Evolutionary conservation across 2,329 filamentous ascomycete species (phyloP), one percentile per base, ranked within the genome.

Genomic region (Fusarium hostae): DNA sequence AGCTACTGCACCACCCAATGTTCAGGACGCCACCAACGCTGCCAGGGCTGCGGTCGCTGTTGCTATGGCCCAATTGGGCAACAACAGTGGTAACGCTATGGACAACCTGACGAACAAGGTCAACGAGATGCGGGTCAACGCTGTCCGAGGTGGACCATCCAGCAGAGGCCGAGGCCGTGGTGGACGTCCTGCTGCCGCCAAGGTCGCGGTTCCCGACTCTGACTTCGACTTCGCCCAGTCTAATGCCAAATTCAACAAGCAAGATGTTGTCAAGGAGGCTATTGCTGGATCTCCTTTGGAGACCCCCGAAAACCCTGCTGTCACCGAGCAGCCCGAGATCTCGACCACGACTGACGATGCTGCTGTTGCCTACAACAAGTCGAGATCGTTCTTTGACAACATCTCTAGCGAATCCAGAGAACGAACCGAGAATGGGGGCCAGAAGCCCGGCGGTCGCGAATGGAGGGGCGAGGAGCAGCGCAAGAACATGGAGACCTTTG

Each of bases 401-500:
- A 98, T 99, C 72, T 97, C 94, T 2, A 97, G 94, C 73, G 96
- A 99, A 80, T 88, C 93, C 69, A 97, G 93, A 81, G 96, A 99
- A 73, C 90, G 96, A 45, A 90, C 93, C 56, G 93, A 95, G 68
- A 91, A 90, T 41, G 86, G 85, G 44, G 87, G 87, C 8, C 87
- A 89, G 70, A 89, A 90, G 79, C 86, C 90, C n/a, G 91, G 92
- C 63, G 94, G 94, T 35, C 90, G 93, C 51, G 94, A 97, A 80
- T 97, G 96, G 90, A 91, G 96, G 59, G 92, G 91, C 41, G 94
- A 98, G 81, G 96, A 98, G 80, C 93, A 97, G 80, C 94, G 92
- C 81, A 94, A 94, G 84, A 98, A 98, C 80, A 93, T 99, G 78
- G 96, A 99, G 83, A 99, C 96, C 0, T 99, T 99, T 75, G 96